Base-by-base conservation (phyloP, 2,329 filamentous ascomycete genomes). In the Rhytidhysteron rufulum region DNA sequence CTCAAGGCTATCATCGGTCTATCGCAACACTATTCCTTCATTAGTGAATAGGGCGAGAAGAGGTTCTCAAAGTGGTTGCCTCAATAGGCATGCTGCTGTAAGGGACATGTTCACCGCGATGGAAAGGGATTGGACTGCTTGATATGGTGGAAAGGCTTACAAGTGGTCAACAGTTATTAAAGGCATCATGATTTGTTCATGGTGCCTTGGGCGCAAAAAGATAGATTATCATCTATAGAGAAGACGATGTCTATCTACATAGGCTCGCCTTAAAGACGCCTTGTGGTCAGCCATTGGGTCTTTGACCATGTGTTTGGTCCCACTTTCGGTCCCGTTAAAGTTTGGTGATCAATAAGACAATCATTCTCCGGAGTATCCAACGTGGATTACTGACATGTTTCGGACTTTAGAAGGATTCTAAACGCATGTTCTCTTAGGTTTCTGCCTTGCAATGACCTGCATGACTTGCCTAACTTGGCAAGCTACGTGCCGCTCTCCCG, bases 51-150 rank as follows among this genome's bases (percentile, higher is more conserved):
- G 54, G 38, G 54, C 44, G 16, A 53, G 54, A 37, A 47, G 50
- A n/a, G 36, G 41, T 13, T 51, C 39, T 31, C 45, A 51, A n/a
- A 55, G 53, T 39, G 55, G 48, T 20, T 66, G 63, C 48, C 53
- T 65, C 9, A 45, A 41, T 19, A 55, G 50, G 22, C 64, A 68
- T 47, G 17, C 55, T 16, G 42, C 47, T 5, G 54, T 63, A 10
- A 55, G 63, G 25, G 63, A 68, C 31, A 53, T 68, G 47, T 69
- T 67, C 50, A 66, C 62, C 52, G 66, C 66, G 33, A 54, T 54
- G 5, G 57, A 63, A 24, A 57, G 54, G 34, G 53, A 66, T 30
- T 69, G 66, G 62, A 61, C 62, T 24, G 51, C 51, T 43, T n/a
- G n/a, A n/a, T n/a, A n/a, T n/a, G n/a, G n/a, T n/a, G n/a, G n/a